Percentiles rank a stretch among this genome's conserved stretches.
Conservation (phyloP, 2,329 filamentous ascomycete species). For the Macroventuria anomochaeta region DNA sequence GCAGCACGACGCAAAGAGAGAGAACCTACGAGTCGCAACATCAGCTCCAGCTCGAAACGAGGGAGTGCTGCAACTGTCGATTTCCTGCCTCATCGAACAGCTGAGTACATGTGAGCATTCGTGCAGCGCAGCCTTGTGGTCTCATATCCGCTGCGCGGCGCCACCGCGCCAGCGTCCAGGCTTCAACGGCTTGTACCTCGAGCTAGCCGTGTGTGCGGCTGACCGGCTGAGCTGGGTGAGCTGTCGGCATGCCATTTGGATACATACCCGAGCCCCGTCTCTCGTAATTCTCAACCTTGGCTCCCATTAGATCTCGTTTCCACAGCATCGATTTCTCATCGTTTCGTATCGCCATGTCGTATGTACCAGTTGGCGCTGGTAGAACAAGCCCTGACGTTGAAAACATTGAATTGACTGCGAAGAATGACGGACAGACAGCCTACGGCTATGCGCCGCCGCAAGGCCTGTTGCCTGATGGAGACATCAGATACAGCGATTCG, state of each 20-base stretch:
- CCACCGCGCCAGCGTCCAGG: not conserved
- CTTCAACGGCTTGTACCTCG: no score
- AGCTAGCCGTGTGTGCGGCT: not conserved
- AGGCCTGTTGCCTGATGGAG: conserved; percentile 3
- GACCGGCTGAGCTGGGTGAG: not conserved
- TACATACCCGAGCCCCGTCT: not conserved
- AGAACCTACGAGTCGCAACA: no score
- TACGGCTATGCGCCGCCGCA: conserved; percentile 8
- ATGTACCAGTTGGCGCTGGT: not conserved
- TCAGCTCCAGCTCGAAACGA: no score
- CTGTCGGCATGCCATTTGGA: not conserved
- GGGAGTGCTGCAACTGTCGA: no score
- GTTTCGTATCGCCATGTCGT: conserved; percentile 2
- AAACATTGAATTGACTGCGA: conserved; percentile 3
- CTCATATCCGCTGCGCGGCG: not conserved
- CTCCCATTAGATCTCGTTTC: no score
- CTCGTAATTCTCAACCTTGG: not conserved
- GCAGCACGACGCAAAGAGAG: no score
- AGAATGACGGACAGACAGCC: not conserved
- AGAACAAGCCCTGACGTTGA: not conserved
- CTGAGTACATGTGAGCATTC: not conserved
- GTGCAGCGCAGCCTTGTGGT: not conserved
- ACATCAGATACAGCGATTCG: conserved; percentile 5
- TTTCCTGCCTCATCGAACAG: not conserved
- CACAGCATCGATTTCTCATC: no score